Evolutionary conservation across 441 rosid genomes (phyloP), one percentile per base, ranked within the genome.

Genomic region (Francoa sonchifolia): DNA sequence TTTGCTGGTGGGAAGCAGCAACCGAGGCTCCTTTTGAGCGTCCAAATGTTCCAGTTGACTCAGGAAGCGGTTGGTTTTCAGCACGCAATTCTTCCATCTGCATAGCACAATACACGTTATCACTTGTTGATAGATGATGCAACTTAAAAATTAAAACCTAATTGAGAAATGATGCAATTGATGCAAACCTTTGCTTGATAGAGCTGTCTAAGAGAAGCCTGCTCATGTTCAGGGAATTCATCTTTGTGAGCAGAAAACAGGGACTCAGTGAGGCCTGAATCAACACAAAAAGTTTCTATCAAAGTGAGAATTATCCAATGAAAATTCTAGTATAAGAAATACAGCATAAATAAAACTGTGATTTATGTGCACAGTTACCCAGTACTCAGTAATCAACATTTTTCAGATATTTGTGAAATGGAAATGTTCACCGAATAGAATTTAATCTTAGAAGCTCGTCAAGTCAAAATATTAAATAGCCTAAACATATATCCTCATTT

Each of bases 181-280:
- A 11, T 20, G 26, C 45, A 44, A 55, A 92, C 99, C 92, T 84
- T 92, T 36, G 87, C 80, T 63, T 62, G 76, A 73, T 83, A 92
- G 33, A 83, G 77, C 67, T 92, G 99, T 61, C 58, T 68, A 56
- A 92, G 83, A 65, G 95, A 92, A 57, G 97, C 94, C 59, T 49
- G 88, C 67, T 87, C 97, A 48, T 79, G 80, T 61, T 92, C 97
- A 54, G 89, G 79, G 78, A 83, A 92, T 45, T 92, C 97, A 54
- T 87, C 99, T 68, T 84, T 87, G 76, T 92, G 92, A 50, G 82
- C 58, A 54, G 95, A 82, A 72, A 87, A 92, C 42, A 92, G 73
- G 47, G 95, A 87, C 57, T 87, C 97, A n/a, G 97, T 74, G 52
- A 87, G 83, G 50, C 88, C 95, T 87, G 88, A 48, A 59, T 43